Conservation (phyloP, 192 early-diverging fungal genomes). For the Podila minutissima region DNA sequence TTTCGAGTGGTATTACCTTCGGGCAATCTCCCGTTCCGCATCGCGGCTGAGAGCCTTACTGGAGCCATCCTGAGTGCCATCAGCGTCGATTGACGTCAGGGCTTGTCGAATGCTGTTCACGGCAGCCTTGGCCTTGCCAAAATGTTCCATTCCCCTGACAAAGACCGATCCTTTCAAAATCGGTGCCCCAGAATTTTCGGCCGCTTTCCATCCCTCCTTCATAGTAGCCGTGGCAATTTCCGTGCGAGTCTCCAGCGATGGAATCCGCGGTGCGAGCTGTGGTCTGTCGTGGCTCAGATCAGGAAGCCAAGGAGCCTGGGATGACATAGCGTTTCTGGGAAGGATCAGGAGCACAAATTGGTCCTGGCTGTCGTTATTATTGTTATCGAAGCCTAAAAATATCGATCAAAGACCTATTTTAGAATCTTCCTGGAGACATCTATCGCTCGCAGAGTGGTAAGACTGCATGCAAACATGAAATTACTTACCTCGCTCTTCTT, state of each 20-base stretch:
- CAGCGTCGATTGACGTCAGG: background rate
- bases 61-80: background rate
- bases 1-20: background rate
- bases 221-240: background rate
- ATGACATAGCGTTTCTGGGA: constrained; percentile 8
- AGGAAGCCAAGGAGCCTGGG: constrained; percentile 37
- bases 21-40: background rate
- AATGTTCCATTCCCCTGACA: constrained; percentile 24
- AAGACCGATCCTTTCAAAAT: background rate
- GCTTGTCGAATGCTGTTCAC: constrained; percentile 8
- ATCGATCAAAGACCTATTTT: no score
- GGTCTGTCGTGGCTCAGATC: constrained; percentile 35
- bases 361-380: background rate
- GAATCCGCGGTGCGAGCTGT: constrained; percentile 5
- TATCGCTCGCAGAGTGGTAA: no score
- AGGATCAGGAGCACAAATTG: constrained; percentile 35
- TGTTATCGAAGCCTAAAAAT: background rate
- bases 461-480: background rate
- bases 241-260: background rate
- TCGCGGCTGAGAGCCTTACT: constrained; percentile 2
- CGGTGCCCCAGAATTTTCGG: background rate
- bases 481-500: background rate
- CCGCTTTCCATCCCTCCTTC: background rate
- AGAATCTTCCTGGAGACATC: no score
- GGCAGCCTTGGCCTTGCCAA: constrained; percentile 9